Evolutionary conservation across 2,329 filamentous ascomycete species (phyloP).

Genomic region (Fusarium metavorans): DNA sequence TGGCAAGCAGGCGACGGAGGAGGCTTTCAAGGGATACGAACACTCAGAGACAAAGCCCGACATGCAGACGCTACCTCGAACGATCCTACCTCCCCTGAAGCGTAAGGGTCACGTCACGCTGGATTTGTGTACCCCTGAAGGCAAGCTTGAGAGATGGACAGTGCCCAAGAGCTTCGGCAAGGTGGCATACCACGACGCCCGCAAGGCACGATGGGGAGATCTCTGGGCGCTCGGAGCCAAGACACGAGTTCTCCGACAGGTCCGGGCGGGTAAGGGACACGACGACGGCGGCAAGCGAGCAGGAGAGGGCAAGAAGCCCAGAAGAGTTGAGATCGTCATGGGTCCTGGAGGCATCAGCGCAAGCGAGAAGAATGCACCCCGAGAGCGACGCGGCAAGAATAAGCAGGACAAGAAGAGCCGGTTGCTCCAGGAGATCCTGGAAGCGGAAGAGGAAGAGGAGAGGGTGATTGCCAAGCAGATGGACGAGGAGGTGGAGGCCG

Average conservation of each 20-base stretch:
- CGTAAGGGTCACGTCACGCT: slow-evolving; percentile 88
- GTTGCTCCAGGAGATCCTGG: slow-evolving; percentile 55
- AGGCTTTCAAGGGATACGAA: slow-evolving; percentile 81
- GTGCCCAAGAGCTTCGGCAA: slow-evolving; percentile 85
- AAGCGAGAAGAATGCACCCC: slow-evolving; percentile 51
- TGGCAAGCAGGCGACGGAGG: slow-evolving; percentile 68
- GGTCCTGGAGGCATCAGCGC: slow-evolving; percentile 53
- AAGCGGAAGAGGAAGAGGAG: slow-evolving; percentile 51
- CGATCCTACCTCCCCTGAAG: slow-evolving; percentile 86
- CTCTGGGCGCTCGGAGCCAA: slow-evolving; percentile 96
- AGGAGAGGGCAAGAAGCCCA: slow-evolving; percentile 53
- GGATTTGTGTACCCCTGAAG: slow-evolving; percentile 89
- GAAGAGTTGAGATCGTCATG: slow-evolving; percentile 53
- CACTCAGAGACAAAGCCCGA: slow-evolving; percentile 58
- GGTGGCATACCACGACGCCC: slow-evolving; percentile 89
- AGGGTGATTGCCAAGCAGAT: slow-evolving; percentile 47
- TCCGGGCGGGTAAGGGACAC: slow-evolving; percentile 68
- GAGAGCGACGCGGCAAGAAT: slow-evolving; percentile 56
- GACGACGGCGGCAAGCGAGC: slow-evolving; percentile 62
- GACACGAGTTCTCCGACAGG: slow-evolving; percentile 73
- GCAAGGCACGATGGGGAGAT: slow-evolving; percentile 92
- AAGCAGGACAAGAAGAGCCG: slow-evolving; percentile 53
- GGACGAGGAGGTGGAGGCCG: slow-evolving; percentile 47
- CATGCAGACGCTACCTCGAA: slow-evolving; percentile 79
- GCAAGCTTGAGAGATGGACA: slow-evolving; percentile 91